phyloP scores from a whole-genome alignment of 1,284 basidiomycete species.

The Pterulicium gracile region DNA sequence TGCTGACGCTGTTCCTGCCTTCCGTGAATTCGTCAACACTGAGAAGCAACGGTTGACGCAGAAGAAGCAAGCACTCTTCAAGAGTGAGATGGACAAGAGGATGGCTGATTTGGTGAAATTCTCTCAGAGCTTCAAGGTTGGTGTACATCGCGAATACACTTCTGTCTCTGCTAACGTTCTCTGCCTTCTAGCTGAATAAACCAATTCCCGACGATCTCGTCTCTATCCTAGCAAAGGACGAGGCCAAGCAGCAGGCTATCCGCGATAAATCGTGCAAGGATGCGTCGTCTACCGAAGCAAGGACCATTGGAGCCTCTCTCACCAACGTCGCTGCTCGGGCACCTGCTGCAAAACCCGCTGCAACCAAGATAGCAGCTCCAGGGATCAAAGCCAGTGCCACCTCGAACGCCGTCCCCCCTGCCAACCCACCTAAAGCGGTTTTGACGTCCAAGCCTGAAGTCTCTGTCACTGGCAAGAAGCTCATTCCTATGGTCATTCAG shows the following conservation, averaged over 20 bases:
- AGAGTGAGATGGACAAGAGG: constrained; percentile 89
- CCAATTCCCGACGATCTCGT: constrained; percentile 92
- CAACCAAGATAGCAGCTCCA: constrained; percentile 23
- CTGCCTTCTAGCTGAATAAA: constrained; percentile 65
- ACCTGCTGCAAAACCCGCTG: constrained; percentile 14
- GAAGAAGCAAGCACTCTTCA: constrained; percentile 83
- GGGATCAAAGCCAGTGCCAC: background rate
- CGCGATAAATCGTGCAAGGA: constrained; percentile 67
- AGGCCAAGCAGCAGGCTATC: constrained; percentile 77
- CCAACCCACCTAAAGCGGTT: constrained; percentile 12
- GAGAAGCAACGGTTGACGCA: constrained; percentile 84
- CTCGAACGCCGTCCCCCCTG: constrained; percentile 1
- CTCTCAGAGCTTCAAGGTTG: constrained; percentile 86
- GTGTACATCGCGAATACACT: constrained; percentile 12
- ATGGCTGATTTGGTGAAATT: constrained; percentile 90
- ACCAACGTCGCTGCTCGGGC: constrained; percentile 21
- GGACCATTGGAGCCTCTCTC: constrained; percentile 44
- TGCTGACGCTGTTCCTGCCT: constrained; percentile 64
- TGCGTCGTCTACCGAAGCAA: constrained; percentile 50
- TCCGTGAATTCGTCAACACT: constrained; percentile 82
- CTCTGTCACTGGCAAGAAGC: constrained; percentile 14
- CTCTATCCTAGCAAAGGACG: constrained; percentile 85
- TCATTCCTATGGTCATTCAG: constrained; percentile 65
- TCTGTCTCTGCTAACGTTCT: constrained; percentile 7
- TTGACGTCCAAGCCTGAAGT: background rate